These are phyloP conservation scores for Apiospora hydei DNA, from an alignment of 2,329 filamentous ascomycete genomes.

Conservation along the genomic window DNA sequence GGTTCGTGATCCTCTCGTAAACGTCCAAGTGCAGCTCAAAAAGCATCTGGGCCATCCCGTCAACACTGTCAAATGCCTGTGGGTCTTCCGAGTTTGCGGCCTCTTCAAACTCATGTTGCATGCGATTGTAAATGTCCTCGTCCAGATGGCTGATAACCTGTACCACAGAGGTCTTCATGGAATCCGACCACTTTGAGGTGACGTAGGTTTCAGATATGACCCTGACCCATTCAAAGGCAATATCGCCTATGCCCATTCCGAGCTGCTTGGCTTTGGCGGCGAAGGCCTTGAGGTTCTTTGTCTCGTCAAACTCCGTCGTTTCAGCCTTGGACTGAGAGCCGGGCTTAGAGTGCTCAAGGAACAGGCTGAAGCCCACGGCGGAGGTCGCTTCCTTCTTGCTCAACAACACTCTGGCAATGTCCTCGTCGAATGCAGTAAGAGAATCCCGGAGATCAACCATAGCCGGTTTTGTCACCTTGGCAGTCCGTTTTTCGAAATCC, in stretches of 20 bases:
- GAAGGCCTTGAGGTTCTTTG: conserved; percentile 60
- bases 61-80: conserved; percentile 43
- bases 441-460: conserved; percentile 58
- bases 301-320: conserved; percentile 59
- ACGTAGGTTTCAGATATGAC: conserved; percentile 59
- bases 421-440: conserved; percentile 59
- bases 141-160: conserved; percentile 64
- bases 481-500: conserved; percentile 57
- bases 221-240: conserved; percentile 65
- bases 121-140: conserved; percentile 56
- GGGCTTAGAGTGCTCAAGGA: conserved; percentile 69
- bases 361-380: conserved; percentile 63
- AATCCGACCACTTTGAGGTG: conserved; percentile 63
- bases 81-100: conserved; percentile 31
- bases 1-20: conserved; percentile 65
- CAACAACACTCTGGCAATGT: conserved; percentile 60
- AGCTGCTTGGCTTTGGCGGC: conserved; percentile 54
- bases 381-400: conserved; percentile 58
- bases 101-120: conserved; percentile 50
- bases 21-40: conserved; percentile 69
- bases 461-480: conserved; percentile 54
- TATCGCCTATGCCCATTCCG: conserved; percentile 63
- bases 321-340: conserved; percentile 57
- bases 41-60: conserved; percentile 61
- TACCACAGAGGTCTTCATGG: conserved; percentile 63